These are phyloP conservation scores for Malus orientalis DNA, from an alignment of 306 rosid species.

Conservation along the genomic window DNA sequence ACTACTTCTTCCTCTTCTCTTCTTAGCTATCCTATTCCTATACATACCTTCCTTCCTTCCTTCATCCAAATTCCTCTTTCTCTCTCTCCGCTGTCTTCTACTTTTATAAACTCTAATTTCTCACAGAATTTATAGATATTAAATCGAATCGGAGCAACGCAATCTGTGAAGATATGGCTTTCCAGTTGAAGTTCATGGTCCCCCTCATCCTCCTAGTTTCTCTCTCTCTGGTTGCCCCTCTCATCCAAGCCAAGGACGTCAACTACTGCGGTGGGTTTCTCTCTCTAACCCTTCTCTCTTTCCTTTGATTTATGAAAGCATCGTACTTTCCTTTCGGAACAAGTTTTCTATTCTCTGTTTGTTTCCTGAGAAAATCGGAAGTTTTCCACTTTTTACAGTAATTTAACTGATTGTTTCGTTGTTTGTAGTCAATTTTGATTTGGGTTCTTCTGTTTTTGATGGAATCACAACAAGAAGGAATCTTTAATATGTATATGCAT, in stretches of 20 bases:
- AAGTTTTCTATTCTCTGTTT: not conserved
- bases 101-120: not conserved
- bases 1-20: not conserved
- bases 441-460: not conserved
- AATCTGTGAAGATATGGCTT: conserved; percentile 22
- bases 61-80: not conserved
- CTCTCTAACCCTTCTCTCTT: not conserved
- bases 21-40: not conserved
- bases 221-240: conserved; percentile 27
- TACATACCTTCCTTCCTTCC: not conserved
- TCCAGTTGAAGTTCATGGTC: conserved; percentile 14
- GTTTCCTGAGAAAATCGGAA: not conserved
- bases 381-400: not conserved
- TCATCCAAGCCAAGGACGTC: conserved; percentile 41
- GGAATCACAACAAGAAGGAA: not conserved
- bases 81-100: not conserved
- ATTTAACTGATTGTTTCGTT: not conserved
- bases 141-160: not conserved
- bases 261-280: conserved; percentile 41
- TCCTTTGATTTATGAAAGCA: not conserved
- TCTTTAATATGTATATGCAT: not conserved
- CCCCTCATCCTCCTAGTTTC: conserved; percentile 11
- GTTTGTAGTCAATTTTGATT: not conserved
- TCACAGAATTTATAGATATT: not conserved
- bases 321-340: not conserved